Conservation (phyloP, 73 alveolate species). For the Paramecium pentaurelia region DNA sequence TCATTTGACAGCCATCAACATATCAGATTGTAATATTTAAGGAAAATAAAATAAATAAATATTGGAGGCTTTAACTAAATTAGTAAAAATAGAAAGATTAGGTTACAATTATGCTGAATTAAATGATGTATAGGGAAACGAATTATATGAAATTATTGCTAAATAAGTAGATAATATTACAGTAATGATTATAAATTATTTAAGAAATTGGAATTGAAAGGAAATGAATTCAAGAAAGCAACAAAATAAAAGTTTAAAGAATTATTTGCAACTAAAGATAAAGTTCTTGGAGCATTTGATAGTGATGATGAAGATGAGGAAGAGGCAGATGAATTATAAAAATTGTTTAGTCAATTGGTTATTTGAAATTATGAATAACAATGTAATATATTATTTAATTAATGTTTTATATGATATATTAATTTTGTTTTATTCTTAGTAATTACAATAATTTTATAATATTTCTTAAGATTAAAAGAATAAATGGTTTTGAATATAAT, state of each 20-base stretch:
- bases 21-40: constrained; percentile 57
- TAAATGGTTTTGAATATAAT: neutral
- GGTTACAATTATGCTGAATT: constrained; percentile 60
- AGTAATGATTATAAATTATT: neutral
- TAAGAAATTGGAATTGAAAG: constrained; percentile 60
- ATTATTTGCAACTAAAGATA: constrained; percentile 20
- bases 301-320: constrained; percentile 64
- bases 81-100: neutral
- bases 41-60: constrained; percentile 49
- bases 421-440: too few relatives aligned
- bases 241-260: constrained; percentile 45
- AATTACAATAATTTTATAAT: too few relatives aligned
- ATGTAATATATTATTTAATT: neutral
- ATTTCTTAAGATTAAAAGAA: too few relatives aligned
- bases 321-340: constrained; percentile 51
- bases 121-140: constrained; percentile 10
- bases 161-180: neutral
- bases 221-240: constrained; percentile 49
- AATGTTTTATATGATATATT: too few relatives aligned
- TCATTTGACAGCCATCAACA: constrained; percentile 34
- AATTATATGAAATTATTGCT: neutral
- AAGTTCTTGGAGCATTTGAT: constrained; percentile 47
- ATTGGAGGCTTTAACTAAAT: constrained; percentile 37
- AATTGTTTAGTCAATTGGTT: constrained; percentile 14
- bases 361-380: neutral